Evolutionary conservation across 257 asterid genomes (phyloP).

Genomic region (Forsythia viridissima): DNA sequence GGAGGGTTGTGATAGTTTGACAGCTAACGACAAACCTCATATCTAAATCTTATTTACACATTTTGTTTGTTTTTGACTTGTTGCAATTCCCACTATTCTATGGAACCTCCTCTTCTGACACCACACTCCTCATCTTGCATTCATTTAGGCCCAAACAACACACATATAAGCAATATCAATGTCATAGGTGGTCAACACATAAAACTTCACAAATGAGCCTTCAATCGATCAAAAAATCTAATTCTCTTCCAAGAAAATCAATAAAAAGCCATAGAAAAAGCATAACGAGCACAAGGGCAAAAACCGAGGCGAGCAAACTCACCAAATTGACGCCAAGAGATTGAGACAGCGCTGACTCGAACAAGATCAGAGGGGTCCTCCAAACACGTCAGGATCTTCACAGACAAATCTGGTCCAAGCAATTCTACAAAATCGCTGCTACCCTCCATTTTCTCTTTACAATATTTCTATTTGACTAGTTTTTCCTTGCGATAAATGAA

Average conservation of each 20-base stretch:
- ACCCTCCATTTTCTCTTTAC: constrained; percentile 35
- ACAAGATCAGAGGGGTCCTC: constrained; percentile 72
- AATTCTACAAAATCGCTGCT: constrained; percentile 54
- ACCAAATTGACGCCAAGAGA: constrained; percentile 73
- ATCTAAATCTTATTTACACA: too few species aligned
- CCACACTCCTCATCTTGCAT: not conserved
- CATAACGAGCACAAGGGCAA: not conserved
- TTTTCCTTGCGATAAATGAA: not conserved
- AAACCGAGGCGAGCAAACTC: constrained; percentile 28
- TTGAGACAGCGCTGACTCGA: constrained; percentile 68
- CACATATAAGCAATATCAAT: not conserved
- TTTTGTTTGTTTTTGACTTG: not conserved
- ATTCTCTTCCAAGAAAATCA: not conserved
- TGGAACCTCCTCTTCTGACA: not conserved
- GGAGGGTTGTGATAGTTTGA: not conserved
- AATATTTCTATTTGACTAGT: not conserved
- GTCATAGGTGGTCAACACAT: not conserved
- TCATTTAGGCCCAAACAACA: not conserved
- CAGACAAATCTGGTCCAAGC: constrained; percentile 62
- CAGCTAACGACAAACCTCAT: not conserved
- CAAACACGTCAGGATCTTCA: constrained; percentile 54
- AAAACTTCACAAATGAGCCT: not conserved
- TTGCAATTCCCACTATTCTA: not conserved
- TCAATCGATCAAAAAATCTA: not conserved
- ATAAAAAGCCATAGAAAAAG: not conserved